phyloP scores from a whole-genome alignment of 2,329 filamentous ascomycete species.

The Microcyclospora tardicrescens region DNA sequence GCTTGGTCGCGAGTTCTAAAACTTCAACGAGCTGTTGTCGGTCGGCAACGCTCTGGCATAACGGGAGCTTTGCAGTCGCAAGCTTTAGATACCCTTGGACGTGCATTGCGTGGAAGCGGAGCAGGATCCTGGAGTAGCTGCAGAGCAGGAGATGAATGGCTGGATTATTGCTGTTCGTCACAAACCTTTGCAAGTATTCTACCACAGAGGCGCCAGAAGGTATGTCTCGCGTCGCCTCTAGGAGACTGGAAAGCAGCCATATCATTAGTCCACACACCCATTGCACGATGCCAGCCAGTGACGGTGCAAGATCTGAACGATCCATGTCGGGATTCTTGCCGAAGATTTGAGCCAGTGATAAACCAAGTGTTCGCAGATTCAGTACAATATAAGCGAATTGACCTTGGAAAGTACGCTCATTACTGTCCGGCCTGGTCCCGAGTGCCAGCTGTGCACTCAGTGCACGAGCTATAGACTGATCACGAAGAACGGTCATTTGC shows the following conservation, averaged over 20 bases:
- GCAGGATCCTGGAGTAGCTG: constrained; percentile 59
- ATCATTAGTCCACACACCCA: constrained; percentile 61
- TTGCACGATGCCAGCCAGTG: constrained; percentile 59
- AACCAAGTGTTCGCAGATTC: constrained; percentile 53
- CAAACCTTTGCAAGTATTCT: constrained; percentile 11
- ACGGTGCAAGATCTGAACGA: constrained; percentile 52
- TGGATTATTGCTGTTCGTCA: constrained; percentile 11
- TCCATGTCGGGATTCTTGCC: constrained; percentile 8
- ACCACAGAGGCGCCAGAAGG: constrained; percentile 3
- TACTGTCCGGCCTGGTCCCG: constrained; percentile 51
- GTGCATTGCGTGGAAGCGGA: constrained; percentile 55
- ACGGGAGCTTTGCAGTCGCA: constrained; percentile 8
- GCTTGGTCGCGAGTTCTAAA: constrained; percentile 35
- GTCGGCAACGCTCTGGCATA: constrained; percentile 40
- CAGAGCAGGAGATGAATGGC: constrained; percentile 48
- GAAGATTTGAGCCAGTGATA: constrained; percentile 15
- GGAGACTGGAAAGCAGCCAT: constrained; percentile 43
- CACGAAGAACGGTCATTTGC: constrained; percentile 50
- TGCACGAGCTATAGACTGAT: constrained; percentile 58
- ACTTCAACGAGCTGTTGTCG: constrained; percentile 37
- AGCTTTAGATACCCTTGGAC: constrained; percentile 28
- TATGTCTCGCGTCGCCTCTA: constrained; percentile 24
- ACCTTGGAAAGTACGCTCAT: constrained; percentile 49
- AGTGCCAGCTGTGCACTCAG: constrained; percentile 69
- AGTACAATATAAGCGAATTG: constrained; percentile 65